Evolutionary conservation across 2,329 filamentous ascomycete genomes (phyloP).

Genomic region (Pseudogymnoascus sp.): DNA sequence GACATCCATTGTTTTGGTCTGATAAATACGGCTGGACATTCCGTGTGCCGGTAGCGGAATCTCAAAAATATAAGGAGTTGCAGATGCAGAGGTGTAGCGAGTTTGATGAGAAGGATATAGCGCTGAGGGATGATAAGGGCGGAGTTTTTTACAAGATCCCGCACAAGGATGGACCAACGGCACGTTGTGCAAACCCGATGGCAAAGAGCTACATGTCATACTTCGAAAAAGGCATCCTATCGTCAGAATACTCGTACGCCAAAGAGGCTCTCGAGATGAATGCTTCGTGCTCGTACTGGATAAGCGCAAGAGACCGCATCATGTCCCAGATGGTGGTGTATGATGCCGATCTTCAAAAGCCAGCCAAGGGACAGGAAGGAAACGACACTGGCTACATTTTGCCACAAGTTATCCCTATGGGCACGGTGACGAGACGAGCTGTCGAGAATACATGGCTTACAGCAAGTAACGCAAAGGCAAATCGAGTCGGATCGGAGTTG

Average conservation of each 20-base stretch:
- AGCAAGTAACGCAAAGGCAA: slow-evolving; percentile 92
- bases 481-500: slow-evolving; percentile 90
- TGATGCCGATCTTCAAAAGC: slow-evolving; percentile 48
- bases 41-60: slow-evolving; percentile 57
- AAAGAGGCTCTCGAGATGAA: slow-evolving; percentile 98
- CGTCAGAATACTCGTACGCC: slow-evolving; percentile 81
- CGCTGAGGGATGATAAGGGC: slow-evolving; percentile 56
- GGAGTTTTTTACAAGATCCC: slow-evolving; percentile 85
- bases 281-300: slow-evolving; percentile 98
- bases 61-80: slow-evolving; percentile 58
- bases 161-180: slow-evolving; percentile 85
- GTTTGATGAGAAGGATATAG: slow-evolving; percentile 60
- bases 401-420: slow-evolving; percentile 96
- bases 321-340: slow-evolving; percentile 94
- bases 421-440: slow-evolving; percentile 85
- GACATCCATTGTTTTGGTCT: slow-evolving; percentile 85
- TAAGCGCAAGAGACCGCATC: slow-evolving; percentile 87
- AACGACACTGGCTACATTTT: slow-evolving; percentile 68
- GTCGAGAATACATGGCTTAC: slow-evolving; percentile 99
- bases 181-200: slow-evolving; percentile 78
- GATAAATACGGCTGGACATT: slow-evolving; percentile 92
- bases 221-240: slow-evolving; percentile 82
- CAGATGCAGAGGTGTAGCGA: slow-evolving; percentile 71
- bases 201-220: slow-evolving; percentile 86
- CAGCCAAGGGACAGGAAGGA: slow-evolving; percentile 18